These are phyloP conservation scores for Coniferiporia weirii DNA, from an alignment of 1,284 basidiomycete genomes.

Conservation along the genomic window DNA sequence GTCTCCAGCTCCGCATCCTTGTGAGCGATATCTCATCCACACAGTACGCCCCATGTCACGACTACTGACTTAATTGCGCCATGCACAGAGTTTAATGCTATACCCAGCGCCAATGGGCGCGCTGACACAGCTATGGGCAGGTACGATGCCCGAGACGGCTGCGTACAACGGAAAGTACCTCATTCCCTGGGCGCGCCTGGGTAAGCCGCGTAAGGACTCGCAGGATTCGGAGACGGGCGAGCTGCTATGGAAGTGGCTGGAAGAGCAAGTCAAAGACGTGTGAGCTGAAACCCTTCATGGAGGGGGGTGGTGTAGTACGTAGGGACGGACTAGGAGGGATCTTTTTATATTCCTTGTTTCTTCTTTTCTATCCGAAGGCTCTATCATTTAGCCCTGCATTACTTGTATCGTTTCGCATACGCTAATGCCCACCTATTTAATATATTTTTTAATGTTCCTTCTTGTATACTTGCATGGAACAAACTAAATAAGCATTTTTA, in stretches of 20 bases:
- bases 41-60: not conserved
- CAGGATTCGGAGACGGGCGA: not conserved
- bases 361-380: too few species aligned
- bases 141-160: constrained; percentile 35
- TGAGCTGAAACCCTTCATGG: too few species aligned
- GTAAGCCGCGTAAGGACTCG: not conserved
- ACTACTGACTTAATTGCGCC: constrained; percentile 13
- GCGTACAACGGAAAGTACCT: constrained; percentile 32
- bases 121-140: constrained; percentile 43
- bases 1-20: constrained; percentile 9
- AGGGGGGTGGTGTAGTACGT: too few species aligned
- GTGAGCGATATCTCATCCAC: not conserved
- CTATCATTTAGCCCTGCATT: too few species aligned
- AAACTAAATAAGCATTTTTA: too few species aligned
- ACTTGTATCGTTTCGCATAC: too few species aligned
- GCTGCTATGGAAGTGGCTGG: constrained; percentile 5
- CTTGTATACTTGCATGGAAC: too few species aligned
- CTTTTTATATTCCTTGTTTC: too few species aligned
- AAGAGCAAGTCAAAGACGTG: constrained; percentile 6
- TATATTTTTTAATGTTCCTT: too few species aligned
- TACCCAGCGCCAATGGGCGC: constrained; percentile 31
- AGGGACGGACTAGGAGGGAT: too few species aligned
- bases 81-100: constrained; percentile 9
- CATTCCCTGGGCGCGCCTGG: constrained; percentile 11
- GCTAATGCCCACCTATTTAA: too few species aligned